These are phyloP conservation scores for Coemansia sp. DNA, from an alignment of 192 early-diverging fungal species.

Conservation along the genomic window DNA sequence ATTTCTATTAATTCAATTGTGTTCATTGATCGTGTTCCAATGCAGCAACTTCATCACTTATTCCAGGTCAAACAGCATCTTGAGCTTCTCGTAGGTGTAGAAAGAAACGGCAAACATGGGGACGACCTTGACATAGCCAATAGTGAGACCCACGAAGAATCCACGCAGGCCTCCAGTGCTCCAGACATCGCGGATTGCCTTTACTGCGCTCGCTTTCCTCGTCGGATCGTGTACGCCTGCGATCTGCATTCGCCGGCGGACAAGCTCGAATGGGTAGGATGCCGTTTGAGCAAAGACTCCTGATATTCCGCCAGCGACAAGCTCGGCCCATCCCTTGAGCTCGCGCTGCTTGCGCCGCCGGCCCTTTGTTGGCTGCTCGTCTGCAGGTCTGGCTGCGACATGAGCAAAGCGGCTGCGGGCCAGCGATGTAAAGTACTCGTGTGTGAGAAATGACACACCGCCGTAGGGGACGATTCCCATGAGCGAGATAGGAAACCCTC, in stretches of 20 bases:
- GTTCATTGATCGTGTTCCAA: too few species aligned
- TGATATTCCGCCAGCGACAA: conserved; percentile 80
- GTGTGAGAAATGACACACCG: conserved; percentile 92
- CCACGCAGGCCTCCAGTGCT: conserved; percentile 71
- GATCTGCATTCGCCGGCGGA: conserved; percentile 86
- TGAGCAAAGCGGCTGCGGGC: conserved; percentile 57
- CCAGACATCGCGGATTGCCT: conserved; percentile 71
- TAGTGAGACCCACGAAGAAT: conserved; percentile 96
- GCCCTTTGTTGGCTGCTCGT: background rate
- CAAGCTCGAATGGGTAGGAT: conserved; percentile 93
- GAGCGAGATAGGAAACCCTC: conserved; percentile 88
- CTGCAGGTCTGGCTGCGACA: conserved; percentile 38
- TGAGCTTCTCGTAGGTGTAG: conserved; percentile 77
- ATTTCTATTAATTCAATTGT: too few species aligned
- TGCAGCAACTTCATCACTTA: too few species aligned
- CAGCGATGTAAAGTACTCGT: conserved; percentile 74
- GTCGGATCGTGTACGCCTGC: conserved; percentile 65
- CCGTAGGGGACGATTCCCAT: conserved; percentile 97
- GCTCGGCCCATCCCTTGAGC: conserved; percentile 76
- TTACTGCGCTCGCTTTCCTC: conserved; percentile 57
- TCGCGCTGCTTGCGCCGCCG: conserved; percentile 59
- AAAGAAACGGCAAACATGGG: conserved; percentile 93
- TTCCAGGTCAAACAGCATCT: conserved; percentile 42
- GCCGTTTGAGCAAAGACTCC: conserved; percentile 84
- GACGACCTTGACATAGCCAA: conserved; percentile 94